Evolutionary conservation across 495 filamentous ascomycete species (phyloP).

Genomic region (Margaritispora aquatica): DNA sequence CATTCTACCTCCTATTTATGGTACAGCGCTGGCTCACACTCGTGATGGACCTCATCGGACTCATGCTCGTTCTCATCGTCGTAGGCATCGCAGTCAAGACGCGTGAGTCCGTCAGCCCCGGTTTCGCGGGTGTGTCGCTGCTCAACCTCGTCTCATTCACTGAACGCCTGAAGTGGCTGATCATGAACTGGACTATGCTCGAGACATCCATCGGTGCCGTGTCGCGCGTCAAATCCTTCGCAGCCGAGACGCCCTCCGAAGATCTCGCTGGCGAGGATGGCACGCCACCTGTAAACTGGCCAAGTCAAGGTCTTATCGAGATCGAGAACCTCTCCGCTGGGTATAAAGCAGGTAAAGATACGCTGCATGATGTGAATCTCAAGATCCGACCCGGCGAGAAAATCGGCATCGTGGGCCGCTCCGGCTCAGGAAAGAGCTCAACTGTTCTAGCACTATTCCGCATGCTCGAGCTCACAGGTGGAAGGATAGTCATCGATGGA

Average conservation of each 20-base stretch:
- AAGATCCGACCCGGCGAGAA: constrained; percentile 21
- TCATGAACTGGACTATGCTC: constrained; percentile 34
- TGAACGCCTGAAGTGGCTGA: constrained; percentile 44
- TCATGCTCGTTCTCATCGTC: constrained; percentile 33
- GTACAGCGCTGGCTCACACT: constrained; percentile 50
- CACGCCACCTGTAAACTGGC: constrained; percentile 30
- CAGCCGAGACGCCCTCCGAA: constrained; percentile 20
- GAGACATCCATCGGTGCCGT: constrained; percentile 49
- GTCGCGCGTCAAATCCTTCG: constrained; percentile 36
- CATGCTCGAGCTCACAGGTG: constrained; percentile 23
- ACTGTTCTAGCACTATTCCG: constrained; percentile 28
- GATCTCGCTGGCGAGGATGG: not conserved
- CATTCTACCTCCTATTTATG: constrained; percentile 42
- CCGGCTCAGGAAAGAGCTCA: constrained; percentile 24
- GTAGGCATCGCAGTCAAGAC: constrained; percentile 30
- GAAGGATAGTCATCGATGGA: constrained; percentile 23
- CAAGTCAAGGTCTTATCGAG: constrained; percentile 25
- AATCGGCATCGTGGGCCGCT: constrained; percentile 9
- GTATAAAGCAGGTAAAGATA: constrained; percentile 26
- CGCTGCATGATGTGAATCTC: constrained; percentile 19
- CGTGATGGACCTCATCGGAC: constrained; percentile 39
- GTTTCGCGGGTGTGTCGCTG: constrained; percentile 48
- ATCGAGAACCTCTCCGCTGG: constrained; percentile 29
- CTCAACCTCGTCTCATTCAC: constrained; percentile 25
- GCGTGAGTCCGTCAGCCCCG: constrained; percentile 28